phyloP scores from a whole-genome alignment of 164 flowering plant species.

The Buxus sempervirens region DNA sequence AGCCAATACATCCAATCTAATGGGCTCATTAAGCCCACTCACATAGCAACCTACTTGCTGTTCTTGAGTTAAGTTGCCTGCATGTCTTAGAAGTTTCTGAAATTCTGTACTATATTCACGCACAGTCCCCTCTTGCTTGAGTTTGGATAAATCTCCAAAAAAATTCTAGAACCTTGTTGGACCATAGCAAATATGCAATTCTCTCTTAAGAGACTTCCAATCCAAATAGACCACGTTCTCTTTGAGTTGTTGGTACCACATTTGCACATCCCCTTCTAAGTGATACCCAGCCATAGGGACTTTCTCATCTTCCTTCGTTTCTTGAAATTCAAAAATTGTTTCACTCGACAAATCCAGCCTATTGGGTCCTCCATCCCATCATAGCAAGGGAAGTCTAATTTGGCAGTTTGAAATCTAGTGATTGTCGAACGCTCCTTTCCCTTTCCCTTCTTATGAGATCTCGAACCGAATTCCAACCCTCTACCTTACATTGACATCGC shows the following conservation, averaged over 20 bases:
- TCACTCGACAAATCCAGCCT: neutral
- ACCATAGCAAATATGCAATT: neutral
- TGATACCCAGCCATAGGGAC: no score
- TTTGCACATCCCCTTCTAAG: no score
- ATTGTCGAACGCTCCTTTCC: no score
- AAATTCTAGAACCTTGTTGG: neutral
- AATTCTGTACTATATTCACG: neutral
- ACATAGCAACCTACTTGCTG: neutral
- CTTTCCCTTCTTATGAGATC: no score
- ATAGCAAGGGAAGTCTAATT: neutral
- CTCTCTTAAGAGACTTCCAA: neutral
- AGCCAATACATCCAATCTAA: neutral
- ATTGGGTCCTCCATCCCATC: neutral
- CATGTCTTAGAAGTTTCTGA: neutral
- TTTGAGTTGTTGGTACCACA: neutral
- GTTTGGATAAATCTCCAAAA: neutral
- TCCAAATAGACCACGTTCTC: neutral
- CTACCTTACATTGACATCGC: no score
- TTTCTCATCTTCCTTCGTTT: neutral
- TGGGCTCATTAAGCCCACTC: neutral
- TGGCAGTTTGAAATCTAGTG: neutral
- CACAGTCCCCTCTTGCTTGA: neutral
- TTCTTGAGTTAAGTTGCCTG: neutral
- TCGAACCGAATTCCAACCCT: no score
- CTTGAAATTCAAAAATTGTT: neutral